Percentiles rank a stretch among this genome's conserved stretches.
These are phyloP conservation scores for Fagus sylvatica DNA, from an alignment of 306 rosid genomes.

Conservation along the genomic window DNA sequence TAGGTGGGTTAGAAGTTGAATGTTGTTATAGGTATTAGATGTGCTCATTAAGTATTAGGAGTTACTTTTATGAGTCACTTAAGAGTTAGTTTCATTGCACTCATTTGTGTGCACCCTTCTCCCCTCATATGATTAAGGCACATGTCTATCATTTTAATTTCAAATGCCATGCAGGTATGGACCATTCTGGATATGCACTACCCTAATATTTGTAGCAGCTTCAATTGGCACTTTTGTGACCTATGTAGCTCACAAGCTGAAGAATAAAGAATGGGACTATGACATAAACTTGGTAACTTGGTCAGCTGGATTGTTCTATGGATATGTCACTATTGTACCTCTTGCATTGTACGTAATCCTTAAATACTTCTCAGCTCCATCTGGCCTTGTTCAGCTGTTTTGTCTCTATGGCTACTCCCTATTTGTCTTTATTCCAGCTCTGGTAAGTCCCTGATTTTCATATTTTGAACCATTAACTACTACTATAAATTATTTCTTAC, in stretches of 20 bases:
- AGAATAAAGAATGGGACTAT: slow-evolving; percentile 75
- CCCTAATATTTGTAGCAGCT: slow-evolving; percentile 93
- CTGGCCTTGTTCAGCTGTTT: slow-evolving; percentile 83
- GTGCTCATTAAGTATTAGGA: not conserved
- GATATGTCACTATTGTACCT: slow-evolving; percentile 84
- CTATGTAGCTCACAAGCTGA: slow-evolving; percentile 80
- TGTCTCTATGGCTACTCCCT: slow-evolving; percentile 96
- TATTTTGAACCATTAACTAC: not conserved
- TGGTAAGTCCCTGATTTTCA: slow-evolving; percentile 56
- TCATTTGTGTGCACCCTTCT: not conserved
- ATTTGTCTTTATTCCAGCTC: slow-evolving; percentile 86
- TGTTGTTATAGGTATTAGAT: not conserved
- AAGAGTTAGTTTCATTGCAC: not conserved
- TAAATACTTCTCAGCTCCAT: slow-evolving; percentile 91
- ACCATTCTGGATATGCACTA: slow-evolving; percentile 98
- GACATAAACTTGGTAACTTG: slow-evolving; percentile 93
- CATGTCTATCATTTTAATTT: not conserved
- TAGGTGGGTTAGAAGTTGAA: not conserved
- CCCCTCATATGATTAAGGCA: not conserved
- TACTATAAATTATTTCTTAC: not conserved
- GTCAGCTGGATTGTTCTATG: slow-evolving; percentile 97
- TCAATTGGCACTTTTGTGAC: slow-evolving; percentile 93
- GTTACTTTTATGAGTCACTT: not conserved
- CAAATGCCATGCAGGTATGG: slow-evolving; percentile 71
- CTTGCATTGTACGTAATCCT: slow-evolving; percentile 72